A percentile compares a stretch with the other conserved stretches of the same genome.
Conservation (phyloP, 2,329 filamentous ascomycete genomes). For the Bipolaris zeicola region DNA sequence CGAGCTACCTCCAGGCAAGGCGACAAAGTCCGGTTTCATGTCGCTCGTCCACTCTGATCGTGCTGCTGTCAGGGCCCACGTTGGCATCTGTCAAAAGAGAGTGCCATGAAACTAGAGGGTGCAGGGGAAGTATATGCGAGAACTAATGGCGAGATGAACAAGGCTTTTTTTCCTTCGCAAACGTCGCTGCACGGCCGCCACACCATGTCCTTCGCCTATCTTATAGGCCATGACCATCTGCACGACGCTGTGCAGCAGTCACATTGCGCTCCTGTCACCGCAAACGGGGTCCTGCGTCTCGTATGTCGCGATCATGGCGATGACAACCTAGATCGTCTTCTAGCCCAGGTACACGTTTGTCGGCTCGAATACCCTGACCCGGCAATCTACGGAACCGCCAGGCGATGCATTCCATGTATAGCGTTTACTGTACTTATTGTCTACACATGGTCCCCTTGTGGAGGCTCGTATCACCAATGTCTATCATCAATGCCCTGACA, state of each 20-base stretch:
- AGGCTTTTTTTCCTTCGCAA: not conserved
- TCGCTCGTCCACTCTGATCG: slow-evolving; percentile 2
- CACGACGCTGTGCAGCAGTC: not conserved
- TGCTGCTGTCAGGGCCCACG: slow-evolving; percentile 1
- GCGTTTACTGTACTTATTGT: too few relatives aligned
- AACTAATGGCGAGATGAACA: slow-evolving; percentile 1
- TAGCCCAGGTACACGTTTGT: not conserved
- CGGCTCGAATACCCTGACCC: not conserved
- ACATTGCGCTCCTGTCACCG: not conserved
- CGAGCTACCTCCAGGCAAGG: not conserved
- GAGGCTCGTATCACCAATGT: too few relatives aligned
- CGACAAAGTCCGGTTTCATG: not conserved
- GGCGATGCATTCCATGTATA: not conserved
- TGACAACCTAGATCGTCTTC: not conserved
- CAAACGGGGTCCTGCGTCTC: not conserved
- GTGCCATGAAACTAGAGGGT: slow-evolving; percentile 5
- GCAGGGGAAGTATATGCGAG: not conserved
- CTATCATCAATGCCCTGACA: too few relatives aligned
- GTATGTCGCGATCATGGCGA: not conserved
- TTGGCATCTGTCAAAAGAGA: not conserved
- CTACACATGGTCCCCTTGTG: too few relatives aligned
- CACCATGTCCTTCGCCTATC: not conserved
- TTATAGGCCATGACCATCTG: not conserved
- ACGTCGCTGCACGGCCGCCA: slow-evolving; percentile 5
- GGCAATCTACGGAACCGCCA: not conserved